A percentile compares a stretch with the other conserved stretches of the same genome.
Evolutionary conservation across 108 stramenopile genomes (phyloP).

Genomic region (Nitzschia palea): DNA sequence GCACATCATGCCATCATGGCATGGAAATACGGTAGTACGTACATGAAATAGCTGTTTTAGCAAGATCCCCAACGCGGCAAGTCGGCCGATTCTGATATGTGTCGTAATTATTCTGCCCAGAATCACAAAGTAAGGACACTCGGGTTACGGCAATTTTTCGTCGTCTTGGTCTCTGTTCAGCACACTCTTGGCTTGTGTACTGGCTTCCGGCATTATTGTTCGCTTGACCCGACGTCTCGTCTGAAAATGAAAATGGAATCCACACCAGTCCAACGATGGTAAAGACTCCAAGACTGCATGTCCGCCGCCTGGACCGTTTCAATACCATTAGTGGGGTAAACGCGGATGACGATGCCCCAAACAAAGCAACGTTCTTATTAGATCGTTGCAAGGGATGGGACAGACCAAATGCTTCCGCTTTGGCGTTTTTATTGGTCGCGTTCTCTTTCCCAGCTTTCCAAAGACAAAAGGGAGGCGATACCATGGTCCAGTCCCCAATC

Average conservation of each 20-base stretch:
- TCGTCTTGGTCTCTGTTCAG: background rate
- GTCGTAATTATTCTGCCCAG: background rate
- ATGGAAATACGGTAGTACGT: background rate
- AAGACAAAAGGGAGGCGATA: no score
- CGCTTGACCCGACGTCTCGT: background rate
- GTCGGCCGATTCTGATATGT: background rate
- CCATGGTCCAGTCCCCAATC: no score
- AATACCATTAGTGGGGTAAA: no score
- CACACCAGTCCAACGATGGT: background rate
- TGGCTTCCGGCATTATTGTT: background rate
- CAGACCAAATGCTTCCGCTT: no score
- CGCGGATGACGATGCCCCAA: no score
- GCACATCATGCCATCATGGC: background rate
- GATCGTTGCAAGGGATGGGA: no score
- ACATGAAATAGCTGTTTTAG: constrained; percentile 3
- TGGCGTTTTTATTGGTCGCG: no score
- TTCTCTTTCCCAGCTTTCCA: no score
- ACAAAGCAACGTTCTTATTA: no score
- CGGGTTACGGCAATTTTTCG: background rate
- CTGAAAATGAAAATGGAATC: background rate
- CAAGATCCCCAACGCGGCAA: background rate
- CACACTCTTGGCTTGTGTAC: constrained; percentile 7
- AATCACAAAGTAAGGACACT: constrained; percentile 2
- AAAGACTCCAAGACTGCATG: background rate
- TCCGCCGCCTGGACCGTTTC: background rate